Evolutionary conservation across 108 stramenopile genomes (phyloP).

Genomic region (Ochromonas danica): DNA sequence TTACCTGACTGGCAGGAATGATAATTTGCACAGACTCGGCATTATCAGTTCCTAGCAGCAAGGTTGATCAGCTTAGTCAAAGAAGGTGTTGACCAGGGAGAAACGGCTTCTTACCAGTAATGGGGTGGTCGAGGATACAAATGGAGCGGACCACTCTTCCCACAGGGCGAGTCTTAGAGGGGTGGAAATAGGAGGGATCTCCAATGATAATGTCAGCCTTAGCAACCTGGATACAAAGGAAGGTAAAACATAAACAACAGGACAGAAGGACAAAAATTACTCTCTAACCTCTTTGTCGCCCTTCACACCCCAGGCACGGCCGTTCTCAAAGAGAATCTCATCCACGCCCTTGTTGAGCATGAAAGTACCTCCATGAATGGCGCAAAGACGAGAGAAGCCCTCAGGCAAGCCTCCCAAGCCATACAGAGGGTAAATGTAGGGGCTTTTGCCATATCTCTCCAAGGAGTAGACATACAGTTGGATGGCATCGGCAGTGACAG

Average conservation of each 20-base stretch:
- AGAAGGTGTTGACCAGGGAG: no score
- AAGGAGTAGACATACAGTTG: conserved; percentile 89
- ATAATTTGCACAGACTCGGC: conserved; percentile 91
- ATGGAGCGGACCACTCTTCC: conserved; percentile 92
- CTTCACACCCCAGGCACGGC: conserved; percentile 82
- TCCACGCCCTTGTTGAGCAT: conserved; percentile 97
- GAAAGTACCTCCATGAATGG: conserved; percentile 97
- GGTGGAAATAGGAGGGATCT: conserved; percentile 87
- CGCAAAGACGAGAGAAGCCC: conserved; percentile 96
- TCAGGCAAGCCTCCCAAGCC: conserved; percentile 97
- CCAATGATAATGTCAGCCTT: conserved; percentile 93
- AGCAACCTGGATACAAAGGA: conserved; percentile 69
- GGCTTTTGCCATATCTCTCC: conserved; percentile 85
- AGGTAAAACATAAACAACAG: no score
- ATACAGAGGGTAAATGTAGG: conserved; percentile 98
- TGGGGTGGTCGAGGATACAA: conserved; percentile 93
- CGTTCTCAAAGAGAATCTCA: conserved; percentile 83
- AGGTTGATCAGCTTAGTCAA: background rate
- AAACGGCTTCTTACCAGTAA: conserved; percentile 78
- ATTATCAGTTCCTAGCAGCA: conserved; percentile 24
- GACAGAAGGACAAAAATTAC: no score
- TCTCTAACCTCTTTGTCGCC: conserved; percentile 58
- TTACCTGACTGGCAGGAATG: conserved; percentile 93
- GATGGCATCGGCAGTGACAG: conserved; percentile 77
- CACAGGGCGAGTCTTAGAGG: conserved; percentile 61